A percentile compares a stretch with the other conserved stretches of the same genome.
phyloP scores from a whole-genome alignment of 208 protist genomes.

The Crithidia brevicula region DNA sequence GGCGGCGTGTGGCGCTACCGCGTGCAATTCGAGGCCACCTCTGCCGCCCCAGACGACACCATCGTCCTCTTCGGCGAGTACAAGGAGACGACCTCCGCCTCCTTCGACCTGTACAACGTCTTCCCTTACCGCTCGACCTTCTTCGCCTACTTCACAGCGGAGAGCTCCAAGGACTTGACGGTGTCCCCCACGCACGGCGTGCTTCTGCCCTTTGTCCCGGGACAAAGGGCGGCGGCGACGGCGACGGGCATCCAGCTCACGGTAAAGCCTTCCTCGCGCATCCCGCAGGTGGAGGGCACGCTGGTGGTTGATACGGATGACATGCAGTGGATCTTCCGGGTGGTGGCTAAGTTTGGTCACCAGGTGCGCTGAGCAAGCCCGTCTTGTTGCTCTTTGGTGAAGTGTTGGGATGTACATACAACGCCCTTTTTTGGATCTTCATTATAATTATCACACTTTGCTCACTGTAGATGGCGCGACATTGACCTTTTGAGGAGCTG shows the following conservation, averaged over 20 bases:
- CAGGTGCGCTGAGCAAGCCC: conserved; percentile 12
- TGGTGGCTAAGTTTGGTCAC: conserved; percentile 67
- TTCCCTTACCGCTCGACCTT: conserved; percentile 85
- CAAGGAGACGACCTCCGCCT: conserved; percentile 54
- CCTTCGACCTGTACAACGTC: conserved; percentile 90
- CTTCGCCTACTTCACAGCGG: conserved; percentile 86
- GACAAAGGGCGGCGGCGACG: conserved; percentile 44
- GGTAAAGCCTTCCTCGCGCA: conserved; percentile 65
- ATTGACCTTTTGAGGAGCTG: too few relatives aligned
- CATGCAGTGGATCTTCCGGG: conserved; percentile 93
- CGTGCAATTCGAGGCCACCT: conserved; percentile 77
- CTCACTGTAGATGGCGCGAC: too few relatives aligned
- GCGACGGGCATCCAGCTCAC: conserved; percentile 54
- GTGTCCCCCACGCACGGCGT: conserved; percentile 79
- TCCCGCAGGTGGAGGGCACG: conserved; percentile 78
- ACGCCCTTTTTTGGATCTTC: too few relatives aligned
- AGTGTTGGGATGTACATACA: too few relatives aligned
- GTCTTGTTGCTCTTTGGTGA: too few relatives aligned
- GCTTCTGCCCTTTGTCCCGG: conserved; percentile 70
- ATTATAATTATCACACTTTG: too few relatives aligned
- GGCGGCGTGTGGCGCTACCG: conserved; percentile 87
- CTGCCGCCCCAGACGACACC: conserved; percentile 84
- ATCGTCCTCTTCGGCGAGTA: conserved; percentile 70
- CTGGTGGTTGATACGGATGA: conserved; percentile 92
- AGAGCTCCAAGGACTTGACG: conserved; percentile 81